Evolutionary conservation across 148 eudicot genomes (phyloP).

Genomic region (Fagopyrum esculentum): DNA sequence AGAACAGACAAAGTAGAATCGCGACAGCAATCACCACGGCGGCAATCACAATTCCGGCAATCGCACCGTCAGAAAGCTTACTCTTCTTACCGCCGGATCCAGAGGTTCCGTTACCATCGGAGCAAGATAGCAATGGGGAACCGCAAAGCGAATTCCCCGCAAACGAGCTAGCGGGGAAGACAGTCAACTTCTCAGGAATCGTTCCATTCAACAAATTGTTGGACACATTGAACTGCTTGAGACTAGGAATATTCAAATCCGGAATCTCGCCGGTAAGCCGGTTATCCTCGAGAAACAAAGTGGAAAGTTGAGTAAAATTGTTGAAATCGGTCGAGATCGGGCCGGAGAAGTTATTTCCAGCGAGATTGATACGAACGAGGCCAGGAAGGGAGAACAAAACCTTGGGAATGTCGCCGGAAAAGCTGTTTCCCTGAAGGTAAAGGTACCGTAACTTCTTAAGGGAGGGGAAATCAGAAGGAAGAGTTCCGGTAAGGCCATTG

Average conservation of each 20-base stretch:
- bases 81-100: slow-evolving; percentile 4
- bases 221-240: slow-evolving; percentile 67
- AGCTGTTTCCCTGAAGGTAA: slow-evolving; percentile 47
- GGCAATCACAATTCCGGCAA: slow-evolving; percentile 75
- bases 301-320: slow-evolving; percentile 44
- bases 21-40: slow-evolving; percentile 44
- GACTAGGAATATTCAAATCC: slow-evolving; percentile 36
- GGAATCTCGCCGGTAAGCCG: slow-evolving; percentile 51
- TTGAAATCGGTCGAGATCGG: slow-evolving; percentile 27
- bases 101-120: slow-evolving; percentile 22
- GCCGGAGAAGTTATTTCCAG: slow-evolving; percentile 51
- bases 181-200: slow-evolving; percentile 43
- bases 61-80: slow-evolving; percentile 59
- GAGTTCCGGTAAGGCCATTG: slow-evolving; percentile 49
- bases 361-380: slow-evolving; percentile 50
- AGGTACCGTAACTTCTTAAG: slow-evolving; percentile 36
- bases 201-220: slow-evolving; percentile 54
- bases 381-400: slow-evolving; percentile 21
- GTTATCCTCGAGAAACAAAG: slow-evolving; percentile 52
- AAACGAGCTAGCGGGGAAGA: slow-evolving; percentile 40
- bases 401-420: slow-evolving; percentile 35
- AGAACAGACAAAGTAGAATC: slow-evolving; percentile 33
- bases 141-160: slow-evolving; percentile 59
- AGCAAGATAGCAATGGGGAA: slow-evolving; percentile 44
- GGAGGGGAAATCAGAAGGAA: slow-evolving; percentile 42